Conservation (phyloP, 768 basidiomycete species). For the Porphyrellus cyaneotinctus region DNA sequence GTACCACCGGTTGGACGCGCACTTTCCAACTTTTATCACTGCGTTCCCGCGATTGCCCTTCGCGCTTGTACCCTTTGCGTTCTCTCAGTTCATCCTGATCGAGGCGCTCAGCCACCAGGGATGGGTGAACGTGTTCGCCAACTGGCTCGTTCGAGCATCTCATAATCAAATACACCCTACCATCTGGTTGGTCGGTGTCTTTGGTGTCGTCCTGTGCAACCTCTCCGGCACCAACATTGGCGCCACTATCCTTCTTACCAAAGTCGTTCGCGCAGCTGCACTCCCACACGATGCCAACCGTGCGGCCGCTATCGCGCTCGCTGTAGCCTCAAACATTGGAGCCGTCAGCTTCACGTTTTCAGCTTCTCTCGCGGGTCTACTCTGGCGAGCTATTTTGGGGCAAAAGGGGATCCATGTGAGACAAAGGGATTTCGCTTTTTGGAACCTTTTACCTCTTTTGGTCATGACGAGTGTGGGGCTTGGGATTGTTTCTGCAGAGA, state of each 20-base stretch:
- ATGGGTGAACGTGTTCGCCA: conserved; percentile 83
- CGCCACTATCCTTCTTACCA: conserved; percentile 83
- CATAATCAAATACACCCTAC: conserved; percentile 42
- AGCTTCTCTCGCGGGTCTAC: conserved; percentile 82
- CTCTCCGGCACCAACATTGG: conserved; percentile 89
- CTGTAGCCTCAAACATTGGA: conserved; percentile 85
- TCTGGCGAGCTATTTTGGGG: conserved; percentile 73
- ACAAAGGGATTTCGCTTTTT: conserved; percentile 61
- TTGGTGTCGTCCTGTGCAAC: conserved; percentile 75
- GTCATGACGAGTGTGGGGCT: conserved; percentile 65
- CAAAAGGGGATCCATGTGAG: conserved; percentile 68
- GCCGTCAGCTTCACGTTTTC: conserved; percentile 89
- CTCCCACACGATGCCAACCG: conserved; percentile 35
- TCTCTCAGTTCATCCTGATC: conserved; percentile 93
- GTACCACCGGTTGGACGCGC: conserved; percentile 16
- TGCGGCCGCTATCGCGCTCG: conserved; percentile 69
- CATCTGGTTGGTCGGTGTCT: conserved; percentile 65
- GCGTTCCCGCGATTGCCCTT: conserved; percentile 74
- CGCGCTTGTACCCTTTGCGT: conserved; percentile 87
- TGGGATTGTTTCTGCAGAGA: conserved; percentile 71
- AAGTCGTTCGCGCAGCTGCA: conserved; percentile 57
- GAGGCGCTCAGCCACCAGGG: conserved; percentile 77
- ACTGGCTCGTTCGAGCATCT: conserved; percentile 54
- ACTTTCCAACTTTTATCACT: conserved; percentile 71
- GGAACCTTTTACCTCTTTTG: conserved; percentile 66